Evolutionary conservation across 192 early-diverging fungal genomes (phyloP).

Genomic region (Linnemannia exigua): DNA sequence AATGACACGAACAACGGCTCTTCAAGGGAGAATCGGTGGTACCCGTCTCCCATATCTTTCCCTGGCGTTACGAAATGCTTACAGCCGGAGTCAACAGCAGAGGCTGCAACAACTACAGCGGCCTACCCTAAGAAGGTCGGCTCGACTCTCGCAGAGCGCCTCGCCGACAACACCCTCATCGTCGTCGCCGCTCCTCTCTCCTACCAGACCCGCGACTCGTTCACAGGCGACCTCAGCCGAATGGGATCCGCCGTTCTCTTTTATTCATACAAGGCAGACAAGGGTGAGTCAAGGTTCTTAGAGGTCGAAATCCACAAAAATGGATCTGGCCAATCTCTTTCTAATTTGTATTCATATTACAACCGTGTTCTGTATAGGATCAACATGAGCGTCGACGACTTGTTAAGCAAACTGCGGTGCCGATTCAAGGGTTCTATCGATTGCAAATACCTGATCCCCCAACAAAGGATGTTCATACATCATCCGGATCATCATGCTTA

Average conservation of each 20-base stretch:
- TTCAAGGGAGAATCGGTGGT: background rate
- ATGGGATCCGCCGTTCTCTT: background rate
- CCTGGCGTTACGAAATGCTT: background rate
- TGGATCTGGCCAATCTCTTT: background rate
- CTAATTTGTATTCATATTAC: background rate
- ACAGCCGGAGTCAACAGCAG: background rate
- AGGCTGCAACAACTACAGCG: background rate
- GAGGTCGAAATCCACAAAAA: too few relatives aligned
- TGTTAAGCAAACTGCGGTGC: constrained; percentile 20
- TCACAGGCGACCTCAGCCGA: background rate
- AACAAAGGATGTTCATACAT: background rate
- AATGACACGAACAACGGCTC: background rate
- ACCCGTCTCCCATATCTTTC: background rate
- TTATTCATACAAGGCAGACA: background rate
- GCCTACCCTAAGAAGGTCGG: constrained; percentile 8
- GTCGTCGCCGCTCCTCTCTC: background rate
- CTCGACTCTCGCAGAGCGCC: constrained; percentile 1
- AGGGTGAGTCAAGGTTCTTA: background rate
- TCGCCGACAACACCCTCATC: background rate
- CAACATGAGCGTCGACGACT: constrained; percentile 21
- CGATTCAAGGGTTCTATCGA: constrained; percentile 25
- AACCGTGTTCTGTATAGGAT: constrained; percentile 4
- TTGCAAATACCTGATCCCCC: background rate
- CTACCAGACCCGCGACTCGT: background rate
- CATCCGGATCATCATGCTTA: background rate